Percentiles rank a stretch among this genome's conserved stretches.
Conservation (phyloP, 805 yeast genomes). For the Ogataea pilisensis region DNA sequence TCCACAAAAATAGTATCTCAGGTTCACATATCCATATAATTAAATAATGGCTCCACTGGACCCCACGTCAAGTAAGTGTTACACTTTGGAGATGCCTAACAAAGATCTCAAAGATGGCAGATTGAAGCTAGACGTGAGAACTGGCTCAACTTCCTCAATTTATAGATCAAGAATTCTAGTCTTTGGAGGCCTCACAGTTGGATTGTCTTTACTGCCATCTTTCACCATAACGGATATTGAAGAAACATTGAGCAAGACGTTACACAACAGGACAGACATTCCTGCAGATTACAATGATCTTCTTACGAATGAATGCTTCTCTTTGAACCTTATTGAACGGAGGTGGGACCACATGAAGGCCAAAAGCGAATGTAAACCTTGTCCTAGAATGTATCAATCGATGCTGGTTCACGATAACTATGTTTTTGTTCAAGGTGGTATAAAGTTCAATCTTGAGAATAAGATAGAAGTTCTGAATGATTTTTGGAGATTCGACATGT, state of each 20-base stretch:
- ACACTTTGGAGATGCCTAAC: conserved; percentile 52
- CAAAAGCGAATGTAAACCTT: conserved; percentile 27
- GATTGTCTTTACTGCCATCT: conserved; percentile 40
- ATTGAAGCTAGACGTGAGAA: conserved; percentile 52
- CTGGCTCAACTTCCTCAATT: conserved; percentile 62
- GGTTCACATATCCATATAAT: background rate
- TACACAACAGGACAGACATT: conserved; percentile 1
- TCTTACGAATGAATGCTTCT: conserved; percentile 62
- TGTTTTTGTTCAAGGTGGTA: conserved; percentile 64
- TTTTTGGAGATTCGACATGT: conserved; percentile 62
- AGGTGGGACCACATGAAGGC: conserved; percentile 47
- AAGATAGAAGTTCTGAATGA: conserved; percentile 52
- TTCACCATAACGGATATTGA: conserved; percentile 38
- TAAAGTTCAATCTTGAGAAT: conserved; percentile 37
- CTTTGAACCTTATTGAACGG: conserved; percentile 54
- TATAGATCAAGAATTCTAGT: conserved; percentile 58
- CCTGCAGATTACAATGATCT: conserved; percentile 26
- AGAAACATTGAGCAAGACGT: conserved; percentile 29
- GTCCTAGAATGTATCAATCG: conserved; percentile 57
- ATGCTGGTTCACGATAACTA: conserved; percentile 46
- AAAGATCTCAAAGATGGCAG: conserved; percentile 47
- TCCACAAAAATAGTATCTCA: no score
- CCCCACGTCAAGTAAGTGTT: conserved; percentile 61
- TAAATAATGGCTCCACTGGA: conserved; percentile 54
- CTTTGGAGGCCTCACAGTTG: conserved; percentile 65